Percentiles rank a stretch among this genome's conserved stretches.
phyloP scores from a whole-genome alignment of 306 rosid species.

The Luffa acutangula region DNA sequence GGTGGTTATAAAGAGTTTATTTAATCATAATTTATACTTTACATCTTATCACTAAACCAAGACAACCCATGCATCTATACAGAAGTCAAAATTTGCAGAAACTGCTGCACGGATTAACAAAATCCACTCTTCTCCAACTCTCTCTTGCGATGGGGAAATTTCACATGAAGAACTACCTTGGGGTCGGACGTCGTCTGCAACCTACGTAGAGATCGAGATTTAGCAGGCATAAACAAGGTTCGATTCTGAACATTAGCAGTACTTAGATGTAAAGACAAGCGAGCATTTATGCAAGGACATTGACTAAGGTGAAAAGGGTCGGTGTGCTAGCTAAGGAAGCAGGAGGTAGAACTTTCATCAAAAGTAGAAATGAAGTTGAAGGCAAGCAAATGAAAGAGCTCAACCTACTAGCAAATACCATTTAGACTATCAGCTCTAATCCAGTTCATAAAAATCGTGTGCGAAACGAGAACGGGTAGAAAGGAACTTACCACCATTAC shows the following conservation, averaged over 20 bases:
- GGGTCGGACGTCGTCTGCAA: background rate
- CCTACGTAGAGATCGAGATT: background rate
- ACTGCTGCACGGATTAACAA: background rate
- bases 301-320: background rate
- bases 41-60: background rate
- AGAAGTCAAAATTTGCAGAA: background rate
- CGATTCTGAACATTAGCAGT: background rate
- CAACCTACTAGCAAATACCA: background rate
- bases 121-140: background rate
- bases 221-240: background rate
- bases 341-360: background rate
- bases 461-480: background rate
- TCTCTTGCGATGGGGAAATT: background rate
- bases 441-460: background rate
- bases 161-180: background rate
- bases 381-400: background rate
- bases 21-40: background rate
- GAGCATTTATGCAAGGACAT: background rate
- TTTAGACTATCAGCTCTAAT: background rate
- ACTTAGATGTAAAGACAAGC: background rate
- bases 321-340: background rate
- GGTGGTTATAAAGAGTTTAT: background rate
- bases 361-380: background rate
- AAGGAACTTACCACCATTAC: background rate
- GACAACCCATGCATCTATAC: background rate